phyloP scores from a whole-genome alignment of 208 protist species.

The Trypanosomatidae sp. region DNA sequence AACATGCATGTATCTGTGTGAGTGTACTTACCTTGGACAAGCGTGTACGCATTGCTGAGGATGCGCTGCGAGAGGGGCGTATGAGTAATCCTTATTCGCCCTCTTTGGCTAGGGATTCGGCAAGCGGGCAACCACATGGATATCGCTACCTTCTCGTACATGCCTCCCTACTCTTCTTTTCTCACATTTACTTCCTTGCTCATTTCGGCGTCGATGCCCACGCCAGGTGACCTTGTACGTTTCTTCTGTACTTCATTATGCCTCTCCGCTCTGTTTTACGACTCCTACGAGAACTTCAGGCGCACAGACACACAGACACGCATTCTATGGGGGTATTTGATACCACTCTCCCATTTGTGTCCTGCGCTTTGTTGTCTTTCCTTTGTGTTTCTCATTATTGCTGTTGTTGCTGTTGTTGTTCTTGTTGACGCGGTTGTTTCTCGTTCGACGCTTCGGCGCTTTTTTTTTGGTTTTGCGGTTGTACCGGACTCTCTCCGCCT shows the following conservation, averaged over 20 bases:
- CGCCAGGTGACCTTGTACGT: neutral
- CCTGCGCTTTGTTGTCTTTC: neutral
- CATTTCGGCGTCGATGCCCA: neutral
- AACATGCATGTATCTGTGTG: neutral
- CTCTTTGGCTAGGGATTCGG: neutral
- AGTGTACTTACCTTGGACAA: neutral
- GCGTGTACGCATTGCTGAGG: neutral
- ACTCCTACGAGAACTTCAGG: too few species aligned
- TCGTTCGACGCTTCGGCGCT: too few species aligned
- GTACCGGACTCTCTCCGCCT: neutral
- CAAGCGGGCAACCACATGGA: neutral
- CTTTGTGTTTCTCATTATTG: neutral
- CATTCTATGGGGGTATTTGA: neutral
- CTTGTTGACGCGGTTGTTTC: neutral
- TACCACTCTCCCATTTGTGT: neutral
- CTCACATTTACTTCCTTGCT: neutral
- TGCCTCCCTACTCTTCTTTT: neutral
- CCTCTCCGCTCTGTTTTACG: neutral
- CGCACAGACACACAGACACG: neutral
- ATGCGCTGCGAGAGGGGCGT: neutral
- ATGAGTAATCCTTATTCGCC: neutral
- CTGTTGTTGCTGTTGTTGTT: neutral
- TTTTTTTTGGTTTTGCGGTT: neutral
- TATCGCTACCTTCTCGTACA: neutral
- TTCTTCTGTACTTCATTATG: neutral